A percentile compares a stretch with the other conserved stretches of the same genome.
Evolutionary conservation across 2,329 filamentous ascomycete genomes (phyloP).

Genomic region (Coleophoma eucalyptorum): DNA sequence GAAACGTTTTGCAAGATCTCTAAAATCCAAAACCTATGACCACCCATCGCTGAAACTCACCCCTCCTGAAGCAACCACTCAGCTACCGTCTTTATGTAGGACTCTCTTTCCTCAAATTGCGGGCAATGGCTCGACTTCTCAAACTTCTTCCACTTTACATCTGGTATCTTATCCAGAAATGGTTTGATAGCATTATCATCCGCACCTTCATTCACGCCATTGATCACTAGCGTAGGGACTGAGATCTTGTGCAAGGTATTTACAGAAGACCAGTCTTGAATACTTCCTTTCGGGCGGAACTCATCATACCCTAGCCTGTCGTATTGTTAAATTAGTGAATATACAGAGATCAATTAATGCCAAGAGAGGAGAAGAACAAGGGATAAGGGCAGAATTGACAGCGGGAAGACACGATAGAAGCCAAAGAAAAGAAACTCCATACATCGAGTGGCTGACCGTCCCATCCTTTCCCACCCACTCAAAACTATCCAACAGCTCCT

Average conservation of each 20-base stretch:
- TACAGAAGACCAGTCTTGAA: conserved; percentile 33
- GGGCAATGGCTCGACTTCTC: conserved; percentile 20
- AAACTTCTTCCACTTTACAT: conserved; percentile 33
- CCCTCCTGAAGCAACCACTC: conserved; percentile 12
- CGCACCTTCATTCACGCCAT: conserved; percentile 32
- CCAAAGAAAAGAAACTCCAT: background rate
- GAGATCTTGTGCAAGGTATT: conserved; percentile 30
- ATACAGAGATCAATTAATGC: background rate
- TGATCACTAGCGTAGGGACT: conserved; percentile 33
- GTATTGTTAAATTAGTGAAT: background rate
- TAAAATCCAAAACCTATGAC: too few relatives aligned
- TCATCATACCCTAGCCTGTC: conserved; percentile 30
- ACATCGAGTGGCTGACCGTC: conserved; percentile 24
- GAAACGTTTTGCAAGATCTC: too few relatives aligned
- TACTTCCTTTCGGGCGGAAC: conserved; percentile 31
- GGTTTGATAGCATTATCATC: conserved; percentile 26
- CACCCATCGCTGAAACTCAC: background rate
- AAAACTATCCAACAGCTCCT: conserved; percentile 11
- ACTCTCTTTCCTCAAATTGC: conserved; percentile 32
- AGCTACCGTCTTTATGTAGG: conserved; percentile 27
- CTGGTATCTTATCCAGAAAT: conserved; percentile 30
- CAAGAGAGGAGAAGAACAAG: background rate
- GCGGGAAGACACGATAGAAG: background rate
- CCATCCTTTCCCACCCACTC: conserved; percentile 17
- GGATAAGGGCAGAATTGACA: background rate